Percentiles rank a stretch among this genome's conserved stretches.
Evolutionary conservation across 495 filamentous ascomycete genomes (phyloP).

Genomic region (Aspergillus sparsus): DNA sequence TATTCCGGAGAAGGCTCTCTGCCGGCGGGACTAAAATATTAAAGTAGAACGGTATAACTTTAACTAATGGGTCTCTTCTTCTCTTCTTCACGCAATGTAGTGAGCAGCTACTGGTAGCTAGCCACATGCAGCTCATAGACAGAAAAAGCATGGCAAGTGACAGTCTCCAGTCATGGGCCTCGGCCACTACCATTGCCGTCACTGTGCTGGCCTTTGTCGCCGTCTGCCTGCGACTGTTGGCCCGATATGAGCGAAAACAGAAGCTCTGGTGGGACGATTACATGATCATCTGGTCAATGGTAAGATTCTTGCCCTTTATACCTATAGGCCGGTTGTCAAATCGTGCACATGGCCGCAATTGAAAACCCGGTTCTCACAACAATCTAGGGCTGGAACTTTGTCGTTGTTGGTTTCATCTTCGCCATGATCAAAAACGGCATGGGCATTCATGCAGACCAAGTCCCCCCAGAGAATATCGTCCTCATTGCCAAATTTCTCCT

Average conservation of each 20-base stretch:
- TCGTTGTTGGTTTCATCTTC: conserved; percentile 37
- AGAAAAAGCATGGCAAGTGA: conserved; percentile 15
- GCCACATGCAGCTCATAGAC: too few relatives aligned
- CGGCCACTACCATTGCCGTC: conserved; percentile 33
- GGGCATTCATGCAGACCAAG: conserved; percentile 34
- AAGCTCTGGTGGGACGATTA: conserved; percentile 45
- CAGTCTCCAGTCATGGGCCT: conserved; percentile 37
- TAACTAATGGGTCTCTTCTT: not conserved
- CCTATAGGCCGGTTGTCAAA: too few relatives aligned
- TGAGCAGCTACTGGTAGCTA: not conserved
- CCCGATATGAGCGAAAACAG: conserved; percentile 32
- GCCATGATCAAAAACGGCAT: conserved; percentile 34
- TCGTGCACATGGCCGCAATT: not conserved
- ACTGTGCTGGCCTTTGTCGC: conserved; percentile 35
- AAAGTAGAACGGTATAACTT: not conserved
- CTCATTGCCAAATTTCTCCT: conserved; percentile 39
- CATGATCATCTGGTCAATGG: conserved; percentile 42
- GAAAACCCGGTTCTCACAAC: not conserved
- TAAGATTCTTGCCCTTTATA: conserved; percentile 10
- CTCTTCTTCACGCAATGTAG: not conserved
- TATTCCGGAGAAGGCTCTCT: too few relatives aligned
- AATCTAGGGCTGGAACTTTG: conserved; percentile 33
- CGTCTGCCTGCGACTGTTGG: conserved; percentile 36
- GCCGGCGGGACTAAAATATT: not conserved
- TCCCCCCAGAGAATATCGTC: conserved; percentile 26